Evolutionary conservation across 305 asterid species (phyloP).

Genomic region (Solanum hybrid): DNA sequence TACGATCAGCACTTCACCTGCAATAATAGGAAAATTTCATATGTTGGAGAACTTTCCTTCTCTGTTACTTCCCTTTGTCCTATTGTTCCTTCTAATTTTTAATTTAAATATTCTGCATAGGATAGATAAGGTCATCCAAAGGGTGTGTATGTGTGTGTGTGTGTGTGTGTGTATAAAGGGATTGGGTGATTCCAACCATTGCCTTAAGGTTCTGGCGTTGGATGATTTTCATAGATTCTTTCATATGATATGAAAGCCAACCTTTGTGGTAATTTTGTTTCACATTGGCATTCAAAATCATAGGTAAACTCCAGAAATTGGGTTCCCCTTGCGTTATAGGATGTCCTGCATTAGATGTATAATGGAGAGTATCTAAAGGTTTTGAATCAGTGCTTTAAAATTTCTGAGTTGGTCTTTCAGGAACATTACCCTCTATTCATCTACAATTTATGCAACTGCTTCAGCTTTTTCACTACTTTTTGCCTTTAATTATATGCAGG

Average conservation of each 20-base stretch:
- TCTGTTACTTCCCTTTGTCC: neutral
- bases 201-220: neutral
- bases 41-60: neutral
- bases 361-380: neutral
- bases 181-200: neutral
- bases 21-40: neutral
- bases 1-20: neutral
- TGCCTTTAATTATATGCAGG: conserved; percentile 34
- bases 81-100: neutral
- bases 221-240: neutral
- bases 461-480: neutral
- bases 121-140: neutral
- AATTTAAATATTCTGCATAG: neutral
- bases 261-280: neutral
- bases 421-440: neutral
- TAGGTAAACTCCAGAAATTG: neutral
- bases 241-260: neutral
- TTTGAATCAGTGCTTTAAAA: neutral
- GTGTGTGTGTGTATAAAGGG: neutral
- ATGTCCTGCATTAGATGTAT: neutral
- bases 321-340: neutral
- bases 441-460: too few species aligned
- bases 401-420: neutral
- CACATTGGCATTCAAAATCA: neutral
- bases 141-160: neutral